phyloP scores from a whole-genome alignment of 2,329 filamentous ascomycete species.

The Aspergillus sp. region DNA sequence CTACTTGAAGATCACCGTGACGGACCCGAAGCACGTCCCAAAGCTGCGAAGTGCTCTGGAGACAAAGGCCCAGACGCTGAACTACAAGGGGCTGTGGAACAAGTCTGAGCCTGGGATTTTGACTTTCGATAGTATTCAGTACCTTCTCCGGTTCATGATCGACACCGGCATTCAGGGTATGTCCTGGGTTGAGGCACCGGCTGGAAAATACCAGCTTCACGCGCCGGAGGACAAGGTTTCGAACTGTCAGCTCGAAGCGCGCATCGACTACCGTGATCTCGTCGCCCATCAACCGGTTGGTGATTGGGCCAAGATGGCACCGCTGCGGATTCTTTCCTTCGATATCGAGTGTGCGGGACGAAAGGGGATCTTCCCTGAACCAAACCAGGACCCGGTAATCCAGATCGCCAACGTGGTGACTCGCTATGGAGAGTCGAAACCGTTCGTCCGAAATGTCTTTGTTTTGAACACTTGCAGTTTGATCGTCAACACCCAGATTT shows the following conservation, averaged over 20 bases:
- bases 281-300: conserved; percentile 85
- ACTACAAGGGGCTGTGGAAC: conserved; percentile 91
- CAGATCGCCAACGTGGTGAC: conserved; percentile 98
- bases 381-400: conserved; percentile 88
- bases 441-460: conserved; percentile 95
- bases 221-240: conserved; percentile 70
- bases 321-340: conserved; percentile 87
- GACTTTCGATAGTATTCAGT: conserved; percentile 96
- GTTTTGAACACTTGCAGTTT: conserved; percentile 87
- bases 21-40: conserved; percentile 80
- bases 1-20: conserved; percentile 91
- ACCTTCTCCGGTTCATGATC: conserved; percentile 95
- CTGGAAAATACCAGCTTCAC: conserved; percentile 71
- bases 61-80: conserved; percentile 62
- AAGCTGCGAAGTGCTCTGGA: conserved; percentile 76
- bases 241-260: conserved; percentile 94
- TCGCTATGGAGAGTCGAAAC: conserved; percentile 89
- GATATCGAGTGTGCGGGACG: conserved; percentile 98
- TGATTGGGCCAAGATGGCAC: conserved; percentile 98
- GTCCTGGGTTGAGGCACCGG: conserved; percentile 91
- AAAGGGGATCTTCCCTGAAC: conserved; percentile 95
- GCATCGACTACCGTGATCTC: conserved; percentile 77
- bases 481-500: conserved; percentile 91
- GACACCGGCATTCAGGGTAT: conserved; percentile 92
- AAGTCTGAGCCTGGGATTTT: conserved; percentile 68